A percentile compares a stretch with the other conserved stretches of the same genome.
Conservation (phyloP, 139 green algal species). For the Coccomyxa sp. region DNA sequence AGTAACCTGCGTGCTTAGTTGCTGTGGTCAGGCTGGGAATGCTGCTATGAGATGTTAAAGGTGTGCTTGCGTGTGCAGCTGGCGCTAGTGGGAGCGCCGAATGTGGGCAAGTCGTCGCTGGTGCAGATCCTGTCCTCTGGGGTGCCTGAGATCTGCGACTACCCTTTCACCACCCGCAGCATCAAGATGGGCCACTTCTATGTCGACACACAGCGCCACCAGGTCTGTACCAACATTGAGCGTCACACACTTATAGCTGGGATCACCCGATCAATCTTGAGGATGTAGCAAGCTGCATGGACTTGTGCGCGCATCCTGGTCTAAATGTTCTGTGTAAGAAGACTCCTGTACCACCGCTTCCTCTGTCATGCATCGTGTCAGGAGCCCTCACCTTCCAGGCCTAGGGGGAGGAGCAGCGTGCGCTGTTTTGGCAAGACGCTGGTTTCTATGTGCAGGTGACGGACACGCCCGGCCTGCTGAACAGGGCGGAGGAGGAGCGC, state of each 20-base stretch:
- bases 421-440: background rate
- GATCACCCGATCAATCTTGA: too few relatives aligned
- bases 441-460: constrained; percentile 59
- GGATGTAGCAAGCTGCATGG: too few relatives aligned
- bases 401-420: too few relatives aligned
- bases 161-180: constrained; percentile 95
- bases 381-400: too few relatives aligned
- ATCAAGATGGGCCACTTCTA: constrained; percentile 99
- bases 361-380: too few relatives aligned
- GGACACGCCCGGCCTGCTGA: constrained; percentile 93
- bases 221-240: too few relatives aligned
- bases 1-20: too few relatives aligned
- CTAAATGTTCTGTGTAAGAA: too few relatives aligned
- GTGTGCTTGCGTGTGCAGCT: constrained; percentile 38
- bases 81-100: constrained; percentile 82
- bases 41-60: background rate
- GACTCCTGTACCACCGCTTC: background rate
- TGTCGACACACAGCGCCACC: constrained; percentile 69
- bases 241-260: too few relatives aligned
- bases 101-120: constrained; percentile 93
- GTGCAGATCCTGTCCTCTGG: constrained; percentile 83
- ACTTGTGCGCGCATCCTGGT: too few relatives aligned
- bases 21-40: too few relatives aligned
- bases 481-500: constrained; percentile 66
- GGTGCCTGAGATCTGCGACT: constrained; percentile 89